These are phyloP conservation scores for Exophiala oligosperma DNA, from an alignment of 2,329 filamentous ascomycete species.

Conservation along the genomic window DNA sequence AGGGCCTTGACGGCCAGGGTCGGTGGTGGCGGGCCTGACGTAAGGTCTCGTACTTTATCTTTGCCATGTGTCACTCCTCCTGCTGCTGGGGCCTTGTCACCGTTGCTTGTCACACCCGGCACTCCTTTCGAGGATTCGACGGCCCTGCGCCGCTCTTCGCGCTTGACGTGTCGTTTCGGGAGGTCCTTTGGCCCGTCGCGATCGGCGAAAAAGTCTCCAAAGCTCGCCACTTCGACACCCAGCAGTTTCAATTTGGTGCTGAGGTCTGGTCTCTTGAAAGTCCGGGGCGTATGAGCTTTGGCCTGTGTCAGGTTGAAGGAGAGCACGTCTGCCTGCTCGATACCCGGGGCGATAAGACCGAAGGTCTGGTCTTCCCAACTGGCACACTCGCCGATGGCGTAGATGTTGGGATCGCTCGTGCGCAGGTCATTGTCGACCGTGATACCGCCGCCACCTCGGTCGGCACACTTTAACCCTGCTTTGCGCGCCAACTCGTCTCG, in stretches of 20 bases:
- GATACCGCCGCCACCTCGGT: constrained; percentile 74
- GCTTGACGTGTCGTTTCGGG: constrained; percentile 56
- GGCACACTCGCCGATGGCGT: constrained; percentile 87
- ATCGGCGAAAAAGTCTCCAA: constrained; percentile 92
- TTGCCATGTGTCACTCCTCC: constrained; percentile 21
- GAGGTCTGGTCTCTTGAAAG: constrained; percentile 79
- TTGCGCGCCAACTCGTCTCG: constrained; percentile 72
- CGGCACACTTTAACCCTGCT: constrained; percentile 70
- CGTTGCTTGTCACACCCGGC: too few relatives aligned
- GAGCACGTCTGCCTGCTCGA: constrained; percentile 91
- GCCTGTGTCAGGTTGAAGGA: constrained; percentile 89
- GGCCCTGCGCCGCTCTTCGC: constrained; percentile 42
- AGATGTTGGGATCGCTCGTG: constrained; percentile 72
- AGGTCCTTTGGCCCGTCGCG: constrained; percentile 75
- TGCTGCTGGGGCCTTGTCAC: constrained; percentile 9
- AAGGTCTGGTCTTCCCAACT: constrained; percentile 87
- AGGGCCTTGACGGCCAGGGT: constrained; percentile 71
- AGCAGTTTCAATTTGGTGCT: constrained; percentile 90
- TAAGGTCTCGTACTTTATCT: constrained; percentile 53
- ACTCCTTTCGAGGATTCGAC: neutral
- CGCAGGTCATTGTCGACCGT: constrained; percentile 64
- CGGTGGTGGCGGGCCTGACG: constrained; percentile 53
- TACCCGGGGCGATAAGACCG: constrained; percentile 82
- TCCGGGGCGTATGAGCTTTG: constrained; percentile 65
- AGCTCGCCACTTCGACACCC: constrained; percentile 87